Evolutionary conservation across 345 rosid species (phyloP), one percentile per base, ranked within the genome.

Genomic region (Salix koriyanagi): DNA sequence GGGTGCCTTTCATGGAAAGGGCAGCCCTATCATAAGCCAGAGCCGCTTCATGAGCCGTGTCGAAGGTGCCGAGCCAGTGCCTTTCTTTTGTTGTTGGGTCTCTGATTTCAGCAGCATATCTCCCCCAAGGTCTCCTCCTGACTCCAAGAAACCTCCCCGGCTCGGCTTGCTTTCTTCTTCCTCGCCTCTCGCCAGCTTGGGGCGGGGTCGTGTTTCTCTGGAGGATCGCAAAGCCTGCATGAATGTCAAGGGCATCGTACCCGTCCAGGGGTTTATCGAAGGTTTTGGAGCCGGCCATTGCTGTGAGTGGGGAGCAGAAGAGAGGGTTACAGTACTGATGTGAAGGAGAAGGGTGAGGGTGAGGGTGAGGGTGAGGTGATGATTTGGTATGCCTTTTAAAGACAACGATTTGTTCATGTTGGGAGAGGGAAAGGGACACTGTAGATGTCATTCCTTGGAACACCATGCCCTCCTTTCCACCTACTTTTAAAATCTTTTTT

Each of bases 1-100:
- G 98, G 16, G 90, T 85, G 73, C 99, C 99, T 82, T 91, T 95
- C 90, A 95, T 95, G 21, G 97, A 91, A 25, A 96, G 93, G 8
- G 99, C 99, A 64, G 99, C 99, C 82, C 96, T 86, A 71, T 96
- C 99, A 79, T 93, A 96, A 46, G 99, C 98, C 56, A 96, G 90
- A 72, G 99, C 99, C 1, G 97, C 98, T 82, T 95, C 99, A 15
- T 95, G 97, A 62, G 99, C 99, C 6, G 99, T 96, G 80, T 96
- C 96, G 69, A 96, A 96, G 1, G 99, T 96, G 68, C 98, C 99
- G 1, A 91, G 94, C 97, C 99, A 96, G 72, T 93, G 99, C 82
- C 98, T 91, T 80, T 96, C 99, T 86, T 96, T 96, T 32, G 98
- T 96, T 6, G 94, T 88, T 2, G 99, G 97, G 89, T 96, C 98